Evolutionary conservation across 2,329 filamentous ascomycete species (phyloP), one percentile per base, ranked within the genome.

Genomic region (Domatiomyces globalis): DNA sequence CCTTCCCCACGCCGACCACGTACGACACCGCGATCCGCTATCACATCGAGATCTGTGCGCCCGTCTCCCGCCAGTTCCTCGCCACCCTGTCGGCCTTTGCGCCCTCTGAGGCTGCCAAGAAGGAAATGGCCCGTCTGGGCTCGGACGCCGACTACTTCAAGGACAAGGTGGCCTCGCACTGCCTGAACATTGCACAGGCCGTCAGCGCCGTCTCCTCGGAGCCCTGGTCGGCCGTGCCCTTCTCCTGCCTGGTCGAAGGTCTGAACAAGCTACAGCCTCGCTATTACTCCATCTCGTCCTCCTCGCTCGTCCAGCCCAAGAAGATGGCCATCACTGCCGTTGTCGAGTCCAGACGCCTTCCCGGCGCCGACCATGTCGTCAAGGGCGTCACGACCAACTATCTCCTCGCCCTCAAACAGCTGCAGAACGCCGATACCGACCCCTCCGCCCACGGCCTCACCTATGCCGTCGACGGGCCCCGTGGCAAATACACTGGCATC

Each of bases 251-350:
- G 62, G 88, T 98, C 59, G 92, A 98, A 74, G 85, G 87, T 58
- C 70, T 98, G 55, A 86, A 83, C 70, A 96, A 95, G 75, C 81
- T 98, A 52, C 92, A 98, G 69, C 90, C 92, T 42, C 87, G 92
- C 48, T 98, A 96, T 76, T 98, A 98, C 74, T 98, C 94, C 48
- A 98, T 98, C 68, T 98, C 92, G 1, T 98, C 94, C 1, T 96
- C 92, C 0, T 95, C 92, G 5, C 69, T 88, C 7, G 89, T 94
- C 15, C 89, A 98, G 66, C 89, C 92, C 66, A 83, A 94, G 70
- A 90, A 88, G 73, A 88, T 98, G 59, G 87, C 92, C 54, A 85
- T 98, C 63, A 98, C 92, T 15, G 90, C 90, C 52, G 84, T 96
- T 43, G 90, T 98, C 53, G 92, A 96, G 67, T 87, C 83, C 10